These are phyloP conservation scores for Ceratorhiza oryzae-sativae DNA, from an alignment of 1,284 basidiomycete species.

Conservation along the genomic window DNA sequence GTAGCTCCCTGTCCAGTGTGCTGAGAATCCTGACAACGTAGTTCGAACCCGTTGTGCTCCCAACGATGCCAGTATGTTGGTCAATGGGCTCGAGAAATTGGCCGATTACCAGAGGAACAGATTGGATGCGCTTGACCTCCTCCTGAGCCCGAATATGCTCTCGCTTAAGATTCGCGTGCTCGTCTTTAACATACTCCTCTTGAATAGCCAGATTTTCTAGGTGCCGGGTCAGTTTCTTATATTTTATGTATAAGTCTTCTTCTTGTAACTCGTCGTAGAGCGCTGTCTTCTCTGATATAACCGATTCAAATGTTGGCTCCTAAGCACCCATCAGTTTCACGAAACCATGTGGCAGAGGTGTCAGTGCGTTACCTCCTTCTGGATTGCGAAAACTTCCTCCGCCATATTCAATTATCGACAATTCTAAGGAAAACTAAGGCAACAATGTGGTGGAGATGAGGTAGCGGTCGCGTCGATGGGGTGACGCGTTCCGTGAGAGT, in stretches of 20 bases:
- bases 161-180: constrained; percentile 96
- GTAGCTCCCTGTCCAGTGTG: constrained; percentile 94
- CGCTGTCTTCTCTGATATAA: constrained; percentile 86
- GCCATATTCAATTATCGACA: constrained; percentile 51
- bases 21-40: constrained; percentile 98
- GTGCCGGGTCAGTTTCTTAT: constrained; percentile 92
- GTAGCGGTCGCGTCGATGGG: constrained; percentile 16
- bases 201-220: constrained; percentile 94
- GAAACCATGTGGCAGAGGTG: constrained; percentile 34
- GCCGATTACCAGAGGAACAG: constrained; percentile 98
- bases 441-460: background rate
- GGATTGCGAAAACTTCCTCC: constrained; percentile 74
- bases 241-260: constrained; percentile 93
- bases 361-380: constrained; percentile 70
- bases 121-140: constrained; percentile 99
- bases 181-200: constrained; percentile 99
- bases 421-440: background rate
- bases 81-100: constrained; percentile 99
- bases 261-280: constrained; percentile 86
- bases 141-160: constrained; percentile 98
- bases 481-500: constrained; percentile 22
- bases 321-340: constrained; percentile 49
- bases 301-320: constrained; percentile 90
- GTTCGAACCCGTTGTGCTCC: constrained; percentile 97
- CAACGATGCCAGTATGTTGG: constrained; percentile 96